phyloP scores from a whole-genome alignment of 345 rosid genomes.

The Pistacia atlantica region DNA sequence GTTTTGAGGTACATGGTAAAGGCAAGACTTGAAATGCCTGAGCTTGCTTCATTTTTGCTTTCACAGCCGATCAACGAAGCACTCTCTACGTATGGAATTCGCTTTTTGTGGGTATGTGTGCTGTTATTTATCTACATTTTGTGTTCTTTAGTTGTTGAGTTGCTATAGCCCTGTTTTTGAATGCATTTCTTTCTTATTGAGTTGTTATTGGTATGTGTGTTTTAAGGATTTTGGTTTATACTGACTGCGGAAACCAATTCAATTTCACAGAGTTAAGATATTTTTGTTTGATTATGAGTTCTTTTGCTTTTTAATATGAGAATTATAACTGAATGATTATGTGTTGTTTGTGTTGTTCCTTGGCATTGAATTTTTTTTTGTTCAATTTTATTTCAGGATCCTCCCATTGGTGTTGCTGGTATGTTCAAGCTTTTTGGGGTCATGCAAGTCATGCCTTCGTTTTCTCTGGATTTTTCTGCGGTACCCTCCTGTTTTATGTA shows the following conservation, averaged over 20 bases:
- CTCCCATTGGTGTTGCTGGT: slow-evolving; percentile 42
- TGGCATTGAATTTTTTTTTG: not conserved
- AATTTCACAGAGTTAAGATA: not conserved
- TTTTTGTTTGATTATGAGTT: not conserved
- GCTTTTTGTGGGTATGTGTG: slow-evolving; percentile 55
- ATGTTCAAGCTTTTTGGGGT: slow-evolving; percentile 64
- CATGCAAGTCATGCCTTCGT: slow-evolving; percentile 43
- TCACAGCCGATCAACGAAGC: slow-evolving; percentile 51
- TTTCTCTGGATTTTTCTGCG: slow-evolving; percentile 71
- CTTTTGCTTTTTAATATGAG: not conserved
- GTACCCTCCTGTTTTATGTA: slow-evolving; percentile 62
- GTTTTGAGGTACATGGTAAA: slow-evolving; percentile 55
- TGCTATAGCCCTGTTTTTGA: not conserved
- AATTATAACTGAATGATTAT: too few species aligned
- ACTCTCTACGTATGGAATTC: slow-evolving; percentile 58
- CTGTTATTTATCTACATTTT: not conserved
- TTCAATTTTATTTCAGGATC: slow-evolving; percentile 46
- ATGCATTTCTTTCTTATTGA: not conserved
- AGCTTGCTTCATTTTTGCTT: slow-evolving; percentile 57
- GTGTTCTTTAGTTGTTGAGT: not conserved
- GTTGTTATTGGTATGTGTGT: not conserved
- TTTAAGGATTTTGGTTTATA: not conserved
- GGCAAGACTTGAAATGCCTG: slow-evolving; percentile 41
- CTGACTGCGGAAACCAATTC: not conserved
- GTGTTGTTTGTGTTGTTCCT: not conserved